Evolutionary conservation across 2,329 filamentous ascomycete genomes (phyloP), one percentile per base, ranked within the genome.

Genomic region (Sporothrix mexicana): DNA sequence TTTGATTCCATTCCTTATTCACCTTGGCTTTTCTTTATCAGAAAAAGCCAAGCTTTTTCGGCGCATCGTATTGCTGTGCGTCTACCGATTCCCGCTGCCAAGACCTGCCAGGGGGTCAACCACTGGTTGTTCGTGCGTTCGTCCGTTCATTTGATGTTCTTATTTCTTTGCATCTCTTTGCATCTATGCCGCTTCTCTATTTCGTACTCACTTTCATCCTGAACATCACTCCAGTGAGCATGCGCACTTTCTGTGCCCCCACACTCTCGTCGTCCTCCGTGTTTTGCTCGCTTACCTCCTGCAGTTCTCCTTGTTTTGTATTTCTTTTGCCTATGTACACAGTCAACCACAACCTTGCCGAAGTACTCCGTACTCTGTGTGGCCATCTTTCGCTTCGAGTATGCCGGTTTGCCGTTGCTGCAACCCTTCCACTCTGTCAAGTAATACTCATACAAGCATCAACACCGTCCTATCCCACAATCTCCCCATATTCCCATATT

Each of bases 81-180:
- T 67, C 66, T n/a, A 67, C 62, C 20, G 64, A 51, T 67, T 67
- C 43, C 66, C 49, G 66, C 20, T 55, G 66, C 49, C 66, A 69
- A 69, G 66, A 53, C 66, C 66, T 15, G n/a, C 30, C 66, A 69
- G 49, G 66, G 49, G 10, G 41, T 55, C n/a, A 12, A 23, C 30
- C 66, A 5, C 13, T 69, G 66, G 64, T 12, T 41, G 64, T 41
- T 41, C 47, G 61, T 66, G 20, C n/a, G 20, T 47, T 23, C 30
- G 25, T 55, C 49, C 20, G 25, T 41, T 69, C 25, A 23, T 55
- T n/a, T 41, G 17, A 13, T 23, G 30, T 68, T 12, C 45, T 45
- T 15, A 45, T 20, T 41, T 23, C 20, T 2, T 43, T 23, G 1
- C 7, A 36, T 43, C 9, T 25, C 4, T 25, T 17, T 5, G 25